These are phyloP conservation scores for Gynandropsis gynandra DNA, from an alignment of 345 rosid genomes.

Conservation along the genomic window DNA sequence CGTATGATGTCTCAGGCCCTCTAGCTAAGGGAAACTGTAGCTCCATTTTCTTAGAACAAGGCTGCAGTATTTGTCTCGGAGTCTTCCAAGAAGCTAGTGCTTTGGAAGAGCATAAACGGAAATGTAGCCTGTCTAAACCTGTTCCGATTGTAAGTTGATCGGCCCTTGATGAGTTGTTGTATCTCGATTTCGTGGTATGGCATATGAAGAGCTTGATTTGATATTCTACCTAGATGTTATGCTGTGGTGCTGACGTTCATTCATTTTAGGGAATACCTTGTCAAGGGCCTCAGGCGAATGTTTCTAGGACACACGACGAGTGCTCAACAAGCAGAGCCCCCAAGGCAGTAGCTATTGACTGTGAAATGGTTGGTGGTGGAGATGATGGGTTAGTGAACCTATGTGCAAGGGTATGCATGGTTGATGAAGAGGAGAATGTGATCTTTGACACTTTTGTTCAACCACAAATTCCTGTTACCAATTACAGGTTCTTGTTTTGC, in stretches of 20 bases:
- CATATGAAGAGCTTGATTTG: not conserved
- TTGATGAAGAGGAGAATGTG: constrained; percentile 65
- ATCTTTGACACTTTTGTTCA: constrained; percentile 49
- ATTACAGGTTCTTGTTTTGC: constrained; percentile 43
- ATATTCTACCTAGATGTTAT: not conserved
- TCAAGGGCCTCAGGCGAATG: constrained; percentile 15
- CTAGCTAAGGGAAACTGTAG: constrained; percentile 40
- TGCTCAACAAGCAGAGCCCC: constrained; percentile 18
- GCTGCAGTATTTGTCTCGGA: constrained; percentile 55
- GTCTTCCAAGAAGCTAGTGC: constrained; percentile 35
- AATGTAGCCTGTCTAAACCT: constrained; percentile 41
- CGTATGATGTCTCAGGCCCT: constrained; percentile 29
- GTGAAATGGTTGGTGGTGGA: constrained; percentile 81
- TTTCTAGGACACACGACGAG: constrained; percentile 17
- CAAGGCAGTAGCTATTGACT: constrained; percentile 58
- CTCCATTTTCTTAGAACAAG: constrained; percentile 37
- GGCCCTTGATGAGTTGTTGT: not conserved
- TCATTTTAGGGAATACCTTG: constrained; percentile 17
- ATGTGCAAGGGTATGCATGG: constrained; percentile 62
- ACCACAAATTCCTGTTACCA: constrained; percentile 46
- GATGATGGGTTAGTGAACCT: constrained; percentile 43
- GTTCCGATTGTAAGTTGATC: constrained; percentile 42
- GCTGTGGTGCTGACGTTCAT: not conserved
- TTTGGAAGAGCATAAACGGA: constrained; percentile 37
- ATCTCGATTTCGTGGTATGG: too few species aligned